phyloP scores from a whole-genome alignment of 139 green algal genomes.

The Micractinium sp. region DNA sequence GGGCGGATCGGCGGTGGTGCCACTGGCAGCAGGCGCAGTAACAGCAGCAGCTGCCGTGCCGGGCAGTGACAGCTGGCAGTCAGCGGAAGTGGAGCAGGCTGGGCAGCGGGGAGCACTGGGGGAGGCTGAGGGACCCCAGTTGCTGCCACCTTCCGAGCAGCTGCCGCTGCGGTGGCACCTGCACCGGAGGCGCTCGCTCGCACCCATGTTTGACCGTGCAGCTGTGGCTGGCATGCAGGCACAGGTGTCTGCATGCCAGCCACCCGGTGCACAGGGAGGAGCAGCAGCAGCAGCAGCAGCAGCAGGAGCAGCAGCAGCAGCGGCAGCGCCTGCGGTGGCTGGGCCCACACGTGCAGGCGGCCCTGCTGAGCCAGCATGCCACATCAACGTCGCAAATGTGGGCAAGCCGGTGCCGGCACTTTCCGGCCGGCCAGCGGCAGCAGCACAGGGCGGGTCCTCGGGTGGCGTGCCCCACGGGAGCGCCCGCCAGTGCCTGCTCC shows the following conservation, averaged over 20 bases:
- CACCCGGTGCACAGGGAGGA: background rate
- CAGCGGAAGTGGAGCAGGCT: background rate
- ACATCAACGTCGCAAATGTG: constrained; percentile 11
- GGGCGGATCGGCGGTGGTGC: background rate
- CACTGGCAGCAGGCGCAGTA: background rate
- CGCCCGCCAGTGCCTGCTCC: background rate
- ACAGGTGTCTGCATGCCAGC: too few species aligned
- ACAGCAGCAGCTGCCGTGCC: background rate
- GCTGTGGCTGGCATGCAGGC: background rate
- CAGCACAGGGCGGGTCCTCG: background rate
- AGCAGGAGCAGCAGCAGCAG: background rate
- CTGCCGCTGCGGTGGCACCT: constrained; percentile 10
- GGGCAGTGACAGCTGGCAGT: background rate
- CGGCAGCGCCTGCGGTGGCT: background rate
- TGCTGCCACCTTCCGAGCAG: background rate
- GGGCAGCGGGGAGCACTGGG: background rate
- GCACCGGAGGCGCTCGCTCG: background rate
- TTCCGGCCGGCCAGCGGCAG: too few species aligned
- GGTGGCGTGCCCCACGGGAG: background rate
- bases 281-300: background rate
- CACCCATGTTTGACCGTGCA: background rate
- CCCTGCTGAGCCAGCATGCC: background rate
- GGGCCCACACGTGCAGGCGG: background rate
- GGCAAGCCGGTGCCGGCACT: background rate
- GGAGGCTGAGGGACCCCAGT: background rate